Evolutionary conservation across 2,329 filamentous ascomycete species (phyloP).

Genomic region (Fusarium camptoceras): DNA sequence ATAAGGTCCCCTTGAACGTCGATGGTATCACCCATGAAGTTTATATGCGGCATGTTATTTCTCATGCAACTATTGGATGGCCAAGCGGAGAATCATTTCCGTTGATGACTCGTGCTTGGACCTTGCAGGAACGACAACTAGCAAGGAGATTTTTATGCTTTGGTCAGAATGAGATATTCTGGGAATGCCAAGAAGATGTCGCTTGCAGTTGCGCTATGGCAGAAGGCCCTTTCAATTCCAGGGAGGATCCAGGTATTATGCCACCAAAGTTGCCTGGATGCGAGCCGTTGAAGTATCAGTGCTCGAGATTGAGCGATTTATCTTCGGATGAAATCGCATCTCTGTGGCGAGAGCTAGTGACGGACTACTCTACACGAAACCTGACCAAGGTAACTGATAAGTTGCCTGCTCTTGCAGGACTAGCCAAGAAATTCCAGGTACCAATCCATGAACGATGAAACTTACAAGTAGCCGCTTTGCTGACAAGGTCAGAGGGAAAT

Average conservation of each 20-base stretch:
- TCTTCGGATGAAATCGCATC: neutral
- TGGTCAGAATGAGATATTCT: neutral
- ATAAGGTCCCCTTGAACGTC: neutral
- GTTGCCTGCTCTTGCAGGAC: neutral
- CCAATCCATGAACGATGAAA: neutral
- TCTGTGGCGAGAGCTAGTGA: neutral
- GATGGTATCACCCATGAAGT: neutral
- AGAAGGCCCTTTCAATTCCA: neutral
- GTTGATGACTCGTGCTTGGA: conserved; percentile 2
- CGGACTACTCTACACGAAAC: neutral
- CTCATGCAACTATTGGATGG: neutral
- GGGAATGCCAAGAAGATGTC: conserved; percentile 3
- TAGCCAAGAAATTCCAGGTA: conserved; percentile 1
- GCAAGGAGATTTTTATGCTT: neutral
- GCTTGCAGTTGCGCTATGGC: neutral
- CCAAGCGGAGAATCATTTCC: neutral
- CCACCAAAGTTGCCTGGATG: neutral
- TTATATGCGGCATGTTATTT: neutral
- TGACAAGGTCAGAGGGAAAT: neutral
- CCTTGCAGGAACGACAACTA: neutral
- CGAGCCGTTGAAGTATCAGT: neutral
- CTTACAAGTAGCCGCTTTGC: accelerated
- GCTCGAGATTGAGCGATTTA: neutral
- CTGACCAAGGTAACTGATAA: neutral
- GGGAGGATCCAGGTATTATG: neutral